A percentile compares a stretch with the other conserved stretches of the same genome.
Evolutionary conservation across 225 moss, liverwort and hornwort genomes (phyloP).

Genomic region (Physcomitrium patens): DNA sequence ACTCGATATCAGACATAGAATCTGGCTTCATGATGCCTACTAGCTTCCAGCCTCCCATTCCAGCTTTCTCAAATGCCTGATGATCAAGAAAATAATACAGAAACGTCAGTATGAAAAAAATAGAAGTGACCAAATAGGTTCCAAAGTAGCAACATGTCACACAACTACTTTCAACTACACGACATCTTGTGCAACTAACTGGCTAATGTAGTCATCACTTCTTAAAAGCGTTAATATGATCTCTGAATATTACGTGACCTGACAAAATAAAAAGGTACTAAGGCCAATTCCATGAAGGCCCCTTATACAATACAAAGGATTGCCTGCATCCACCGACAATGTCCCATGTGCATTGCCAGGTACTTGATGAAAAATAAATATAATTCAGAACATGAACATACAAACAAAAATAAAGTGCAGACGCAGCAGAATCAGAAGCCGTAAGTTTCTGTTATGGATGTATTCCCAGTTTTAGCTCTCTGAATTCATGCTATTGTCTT

Average conservation of each 20-base stretch:
- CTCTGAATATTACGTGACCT: background rate
- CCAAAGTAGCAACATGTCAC: constrained; percentile 8
- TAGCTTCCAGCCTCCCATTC: constrained; percentile 95
- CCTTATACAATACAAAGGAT: background rate
- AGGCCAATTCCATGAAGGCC: background rate
- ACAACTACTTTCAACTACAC: constrained; percentile 19
- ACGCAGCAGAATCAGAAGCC: background rate
- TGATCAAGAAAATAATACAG: constrained; percentile 24
- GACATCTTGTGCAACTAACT: background rate
- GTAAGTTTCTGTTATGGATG: background rate
- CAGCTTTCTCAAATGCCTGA: constrained; percentile 88
- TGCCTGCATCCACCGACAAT: background rate
- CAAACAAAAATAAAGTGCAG: background rate
- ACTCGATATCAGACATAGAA: constrained; percentile 63
- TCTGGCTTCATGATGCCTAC: constrained; percentile 89
- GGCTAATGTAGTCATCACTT: background rate
- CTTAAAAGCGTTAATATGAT: background rate
- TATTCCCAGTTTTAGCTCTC: constrained; percentile 15
- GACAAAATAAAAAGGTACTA: background rate
- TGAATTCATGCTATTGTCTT: background rate
- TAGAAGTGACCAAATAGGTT: background rate
- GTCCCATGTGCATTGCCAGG: background rate
- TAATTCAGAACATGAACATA: constrained; percentile 7
- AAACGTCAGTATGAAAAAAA: constrained; percentile 15
- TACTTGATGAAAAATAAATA: background rate